A percentile compares a stretch with the other conserved stretches of the same genome.
Evolutionary conservation across 768 basidiomycete species (phyloP).

Genomic region (Zangia roseola): DNA sequence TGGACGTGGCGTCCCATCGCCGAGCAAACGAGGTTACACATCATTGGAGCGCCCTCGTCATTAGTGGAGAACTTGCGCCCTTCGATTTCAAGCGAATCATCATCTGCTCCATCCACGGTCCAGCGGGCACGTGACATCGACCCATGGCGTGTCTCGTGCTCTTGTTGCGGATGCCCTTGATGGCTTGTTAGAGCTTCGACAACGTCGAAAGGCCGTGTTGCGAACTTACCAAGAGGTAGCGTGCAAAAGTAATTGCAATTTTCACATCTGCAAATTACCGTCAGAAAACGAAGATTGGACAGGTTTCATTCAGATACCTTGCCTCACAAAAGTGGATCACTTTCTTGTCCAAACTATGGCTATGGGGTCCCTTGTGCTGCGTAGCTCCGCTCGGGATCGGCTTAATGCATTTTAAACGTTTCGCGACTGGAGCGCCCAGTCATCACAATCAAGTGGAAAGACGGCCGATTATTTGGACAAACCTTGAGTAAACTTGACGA

Average conservation of each 20-base stretch:
- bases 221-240: conserved; percentile 46
- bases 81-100: conserved; percentile 48
- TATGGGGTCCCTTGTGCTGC: conserved; percentile 48
- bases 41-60: conserved; percentile 61
- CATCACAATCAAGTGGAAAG: neutral
- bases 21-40: conserved; percentile 57
- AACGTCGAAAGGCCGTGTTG: no score
- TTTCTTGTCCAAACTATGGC: conserved; percentile 43
- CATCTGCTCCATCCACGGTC: conserved; percentile 54
- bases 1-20: conserved; percentile 58
- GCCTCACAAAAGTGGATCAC: conserved; percentile 56
- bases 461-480: neutral
- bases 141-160: conserved; percentile 63
- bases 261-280: conserved; percentile 41
- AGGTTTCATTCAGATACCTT: conserved; percentile 30
- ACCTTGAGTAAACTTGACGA: conserved; percentile 55
- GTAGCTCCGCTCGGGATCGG: conserved; percentile 43
- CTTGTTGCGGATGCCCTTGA: conserved; percentile 55
- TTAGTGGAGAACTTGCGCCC: conserved; percentile 53
- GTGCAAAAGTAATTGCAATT: conserved; percentile 61
- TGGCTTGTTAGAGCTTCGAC: neutral
- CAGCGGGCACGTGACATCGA: conserved; percentile 60
- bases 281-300: neutral
- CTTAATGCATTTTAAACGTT: conserved; percentile 49
- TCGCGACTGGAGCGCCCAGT: conserved; percentile 37